Base-by-base conservation (phyloP, 805 yeast species). In the Blastobotrys robertii region DNA sequence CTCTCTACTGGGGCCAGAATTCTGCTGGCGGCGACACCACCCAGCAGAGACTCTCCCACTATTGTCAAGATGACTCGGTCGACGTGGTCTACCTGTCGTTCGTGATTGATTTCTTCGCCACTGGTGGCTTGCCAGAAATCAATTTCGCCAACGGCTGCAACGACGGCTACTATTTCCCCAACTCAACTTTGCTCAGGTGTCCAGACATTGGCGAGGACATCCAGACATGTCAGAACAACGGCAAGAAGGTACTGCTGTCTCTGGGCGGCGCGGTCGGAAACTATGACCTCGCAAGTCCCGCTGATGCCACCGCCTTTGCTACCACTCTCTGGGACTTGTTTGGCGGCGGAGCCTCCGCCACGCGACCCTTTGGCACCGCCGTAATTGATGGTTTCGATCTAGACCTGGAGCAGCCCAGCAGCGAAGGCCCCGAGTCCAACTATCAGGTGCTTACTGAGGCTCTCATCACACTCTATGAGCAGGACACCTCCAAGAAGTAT, bases 1-100 rank as follows among this genome's bases (percentile, higher is more conserved):
- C 25, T 19, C 25, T 81, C 4, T 84, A 84, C 63, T 84, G 94
- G 94, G 94, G 94, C 39, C 94, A 84, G 62, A 70, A 73, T 48
- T 74, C 85, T 8, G 25, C 25, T 19, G 25, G 25, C 25, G 25
- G 25, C 25, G 76, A 71, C 14, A 81, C 81, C 3, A 55, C 66
- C 8, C 73, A 70, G 47, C 53, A 64, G 28, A 54, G 59, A 2
- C 59, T 76, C 6, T 58, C 67, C 1, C 59, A 67, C 34, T 84
- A 84, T 67, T 85, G 95, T 68, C 66, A 68, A 45, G 67, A 76
- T 38, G 72, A 74, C 44, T 70, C 76, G 36, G 84, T 82, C 16
- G 94, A 84, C 42, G 55, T 60, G 11, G 58, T 53, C 43, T 55
- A 86, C 8, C 56, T 86, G 28, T 74, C 96, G 1, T 87, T 88